Evolutionary conservation across 805 yeast genomes (phyloP), one percentile per base, ranked within the genome.

Genomic region (Nakazawaea holstii): DNA sequence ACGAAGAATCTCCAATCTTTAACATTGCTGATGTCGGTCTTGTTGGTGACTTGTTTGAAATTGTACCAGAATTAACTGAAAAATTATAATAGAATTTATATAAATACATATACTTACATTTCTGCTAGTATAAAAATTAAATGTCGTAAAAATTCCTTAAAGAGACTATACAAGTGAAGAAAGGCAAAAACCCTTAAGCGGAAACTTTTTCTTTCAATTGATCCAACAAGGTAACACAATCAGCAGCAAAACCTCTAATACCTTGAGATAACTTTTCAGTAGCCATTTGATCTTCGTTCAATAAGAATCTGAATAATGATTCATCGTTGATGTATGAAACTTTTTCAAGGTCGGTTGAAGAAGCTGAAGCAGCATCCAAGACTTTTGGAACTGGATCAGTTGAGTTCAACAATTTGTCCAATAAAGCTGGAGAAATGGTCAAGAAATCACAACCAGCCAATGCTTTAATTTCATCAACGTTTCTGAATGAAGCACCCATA

Each of bases 401-500:
- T 40, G 96, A 85, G 79, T 82, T 83, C 68, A 80, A 67, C 65
- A 92, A 80, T 72, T 87, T 85, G 72, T 92, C 97, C 69, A 94
- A 82, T 62, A 94, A 77, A 65, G 77, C 79, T 67, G 98, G 98
- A 60, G 98, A 78, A 62, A 94, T 90, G 66, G 99, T 94, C 73
- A 94, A 78, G 81, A 74, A 90, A 70, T 94, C 99, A 65, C 88
- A 84, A 70, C 99, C 99, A 51, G 99, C 97, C 61, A 94, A 78
- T 60, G 95, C 96, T 72, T 84, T 85, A 73, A 94, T 88, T 76
- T 92, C 99, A 59, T 90, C 96, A 53, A 75, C 70, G 79, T 91
- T 94, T 83, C 99, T 92, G 90, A 94, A 92, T 51, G 98, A 92
- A 52, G 99, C 99, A 73, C 99, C 99, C 99, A 94, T 94, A 65